These are phyloP conservation scores for Amphichorda felina DNA, from an alignment of 2,329 filamentous ascomycete species.

Conservation along the genomic window DNA sequence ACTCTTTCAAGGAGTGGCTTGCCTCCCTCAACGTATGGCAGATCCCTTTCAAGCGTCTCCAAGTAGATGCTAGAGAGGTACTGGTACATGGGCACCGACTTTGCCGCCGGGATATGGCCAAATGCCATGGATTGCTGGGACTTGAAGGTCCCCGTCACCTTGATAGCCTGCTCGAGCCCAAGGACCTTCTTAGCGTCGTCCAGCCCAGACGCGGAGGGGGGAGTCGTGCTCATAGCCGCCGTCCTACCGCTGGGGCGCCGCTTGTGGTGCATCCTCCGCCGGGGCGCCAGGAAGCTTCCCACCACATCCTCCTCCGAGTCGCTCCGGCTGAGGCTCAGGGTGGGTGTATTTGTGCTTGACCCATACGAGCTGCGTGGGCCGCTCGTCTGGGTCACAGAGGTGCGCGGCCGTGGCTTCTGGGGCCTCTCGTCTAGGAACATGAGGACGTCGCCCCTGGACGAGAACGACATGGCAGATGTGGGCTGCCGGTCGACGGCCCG, in stretches of 20 bases:
- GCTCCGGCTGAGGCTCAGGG: slow-evolving; percentile 45
- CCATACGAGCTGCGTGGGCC: slow-evolving; percentile 19
- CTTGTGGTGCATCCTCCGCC: slow-evolving; percentile 23
- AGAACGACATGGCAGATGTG: slow-evolving; percentile 49
- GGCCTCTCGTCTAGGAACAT: slow-evolving; percentile 51
- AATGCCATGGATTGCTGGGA: slow-evolving; percentile 53
- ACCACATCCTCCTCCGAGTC: slow-evolving; percentile 56
- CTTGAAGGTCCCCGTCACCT: slow-evolving; percentile 43
- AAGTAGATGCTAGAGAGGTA: slow-evolving; percentile 46
- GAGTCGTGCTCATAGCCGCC: slow-evolving; percentile 40
- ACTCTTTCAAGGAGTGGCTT: slow-evolving; percentile 34
- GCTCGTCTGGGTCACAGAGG: slow-evolving; percentile 15
- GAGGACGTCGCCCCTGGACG: slow-evolving; percentile 44
- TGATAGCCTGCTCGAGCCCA: slow-evolving; percentile 45
- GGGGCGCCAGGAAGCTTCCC: slow-evolving; percentile 44
- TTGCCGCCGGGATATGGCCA: slow-evolving; percentile 40
- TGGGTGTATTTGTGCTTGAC: slow-evolving; percentile 34
- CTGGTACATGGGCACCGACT: slow-evolving; percentile 38
- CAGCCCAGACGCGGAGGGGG: slow-evolving; percentile 27
- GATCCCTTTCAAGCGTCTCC: slow-evolving; percentile 34
- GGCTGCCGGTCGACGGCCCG: slow-evolving; percentile 51
- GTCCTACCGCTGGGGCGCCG: slow-evolving; percentile 32
- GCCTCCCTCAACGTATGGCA: slow-evolving; percentile 28
- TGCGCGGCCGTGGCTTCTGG: slow-evolving; percentile 28
- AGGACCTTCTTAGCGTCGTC: slow-evolving; percentile 29